Percentiles rank a stretch among this genome's conserved stretches.
Evolutionary conservation across 352 stramenopile genomes (phyloP).

Genomic region (Phytophthora sp.): DNA sequence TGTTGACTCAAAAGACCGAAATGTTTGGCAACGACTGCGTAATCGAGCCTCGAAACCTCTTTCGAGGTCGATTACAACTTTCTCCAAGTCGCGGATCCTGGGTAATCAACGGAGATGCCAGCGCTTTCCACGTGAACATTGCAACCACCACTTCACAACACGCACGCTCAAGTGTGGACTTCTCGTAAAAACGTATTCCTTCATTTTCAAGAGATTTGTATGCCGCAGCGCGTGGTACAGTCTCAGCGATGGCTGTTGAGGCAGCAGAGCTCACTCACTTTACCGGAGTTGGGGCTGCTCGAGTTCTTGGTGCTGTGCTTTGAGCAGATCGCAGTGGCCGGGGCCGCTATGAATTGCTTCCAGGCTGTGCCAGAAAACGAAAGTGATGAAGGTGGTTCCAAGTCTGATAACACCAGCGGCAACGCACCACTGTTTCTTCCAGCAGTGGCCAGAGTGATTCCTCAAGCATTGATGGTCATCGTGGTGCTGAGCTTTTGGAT

Average conservation of each 20-base stretch:
- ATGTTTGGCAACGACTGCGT: background rate
- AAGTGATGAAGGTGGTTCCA: background rate
- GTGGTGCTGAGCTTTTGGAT: conserved; percentile 24
- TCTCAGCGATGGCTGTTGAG: conserved; percentile 23
- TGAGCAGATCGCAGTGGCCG: conserved; percentile 32
- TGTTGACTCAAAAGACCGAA: background rate
- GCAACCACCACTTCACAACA: background rate
- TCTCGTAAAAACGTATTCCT: too few species aligned
- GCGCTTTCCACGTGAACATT: background rate
- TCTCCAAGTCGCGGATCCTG: background rate
- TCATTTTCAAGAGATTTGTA: too few species aligned
- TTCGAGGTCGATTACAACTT: conserved; percentile 5
- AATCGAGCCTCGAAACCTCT: background rate
- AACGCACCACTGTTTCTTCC: conserved; percentile 17
- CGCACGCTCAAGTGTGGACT: too few species aligned
- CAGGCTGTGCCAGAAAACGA: background rate
- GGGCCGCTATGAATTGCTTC: conserved; percentile 36
- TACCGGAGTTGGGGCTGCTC: conserved; percentile 27
- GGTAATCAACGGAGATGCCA: conserved; percentile 7
- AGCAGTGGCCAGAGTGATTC: conserved; percentile 9
- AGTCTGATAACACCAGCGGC: background rate
- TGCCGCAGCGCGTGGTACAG: conserved; percentile 5
- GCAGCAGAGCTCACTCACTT: conserved; percentile 19
- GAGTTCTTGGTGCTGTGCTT: conserved; percentile 37
- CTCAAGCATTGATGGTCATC: conserved; percentile 23